Evolutionary conservation across 2,329 filamentous ascomycete species (phyloP).

Genomic region (Aspergillus aculeatinus): DNA sequence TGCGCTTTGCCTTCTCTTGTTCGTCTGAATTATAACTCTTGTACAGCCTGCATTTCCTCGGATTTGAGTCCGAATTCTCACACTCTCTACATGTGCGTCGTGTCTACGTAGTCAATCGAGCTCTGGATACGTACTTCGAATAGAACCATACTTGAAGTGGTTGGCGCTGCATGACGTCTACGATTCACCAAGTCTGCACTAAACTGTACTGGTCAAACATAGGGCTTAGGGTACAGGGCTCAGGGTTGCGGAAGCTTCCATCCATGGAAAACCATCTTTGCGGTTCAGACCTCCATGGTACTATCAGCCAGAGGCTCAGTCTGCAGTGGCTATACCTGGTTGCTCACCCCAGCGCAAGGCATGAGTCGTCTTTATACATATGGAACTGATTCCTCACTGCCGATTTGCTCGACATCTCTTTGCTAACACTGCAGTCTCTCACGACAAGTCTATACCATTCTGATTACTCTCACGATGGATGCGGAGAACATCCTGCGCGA

Average conservation of each 20-base stretch:
- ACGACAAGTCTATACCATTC: neutral
- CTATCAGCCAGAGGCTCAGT: neutral
- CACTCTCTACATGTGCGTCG: neutral
- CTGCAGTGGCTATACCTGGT: neutral
- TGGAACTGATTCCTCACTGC: neutral
- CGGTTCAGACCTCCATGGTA: neutral
- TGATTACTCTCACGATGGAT: constrained; percentile 20
- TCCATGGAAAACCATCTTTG: neutral
- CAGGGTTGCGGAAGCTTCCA: neutral
- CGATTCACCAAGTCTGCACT: neutral
- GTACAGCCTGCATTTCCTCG: too few relatives aligned
- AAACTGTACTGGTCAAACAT: neutral
- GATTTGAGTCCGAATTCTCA: neutral
- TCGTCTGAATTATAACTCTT: too few relatives aligned
- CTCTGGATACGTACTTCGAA: neutral
- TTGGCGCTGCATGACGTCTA: constrained; percentile 10
- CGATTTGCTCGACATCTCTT: neutral
- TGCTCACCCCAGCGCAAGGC: neutral
- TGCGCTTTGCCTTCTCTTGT: neutral
- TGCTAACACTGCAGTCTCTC: neutral
- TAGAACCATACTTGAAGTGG: neutral
- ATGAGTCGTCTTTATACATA: neutral
- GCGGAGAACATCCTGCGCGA: constrained; percentile 22
- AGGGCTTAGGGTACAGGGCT: constrained; percentile 30
- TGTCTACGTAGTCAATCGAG: neutral